Conservation (phyloP, 2,329 filamentous ascomycete genomes). For the Neopestalotiopsis sp. region DNA sequence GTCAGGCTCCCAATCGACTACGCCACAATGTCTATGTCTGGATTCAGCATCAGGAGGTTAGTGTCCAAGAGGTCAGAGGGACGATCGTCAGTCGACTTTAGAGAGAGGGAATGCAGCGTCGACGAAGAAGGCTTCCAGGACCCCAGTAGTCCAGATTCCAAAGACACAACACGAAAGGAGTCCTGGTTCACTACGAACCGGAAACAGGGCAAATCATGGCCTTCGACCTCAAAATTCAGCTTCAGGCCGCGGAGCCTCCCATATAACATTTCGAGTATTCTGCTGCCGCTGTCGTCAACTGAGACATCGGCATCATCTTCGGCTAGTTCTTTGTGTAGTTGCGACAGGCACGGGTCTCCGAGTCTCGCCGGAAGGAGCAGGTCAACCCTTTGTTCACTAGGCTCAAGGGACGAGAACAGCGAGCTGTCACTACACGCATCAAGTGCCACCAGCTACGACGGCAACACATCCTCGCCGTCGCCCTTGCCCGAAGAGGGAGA, state of each 20-base stretch:
- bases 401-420: constrained; percentile 31
- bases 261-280: constrained; percentile 42
- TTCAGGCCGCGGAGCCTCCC: constrained; percentile 42
- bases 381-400: constrained; percentile 40
- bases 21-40: constrained; percentile 45
- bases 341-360: constrained; percentile 39
- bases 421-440: constrained; percentile 31
- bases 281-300: constrained; percentile 41
- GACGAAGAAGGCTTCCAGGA: constrained; percentile 20
- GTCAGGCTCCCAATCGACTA: constrained; percentile 19
- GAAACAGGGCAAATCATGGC: constrained; percentile 35
- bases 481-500: constrained; percentile 25
- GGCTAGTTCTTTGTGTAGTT: constrained; percentile 51
- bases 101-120: constrained; percentile 25
- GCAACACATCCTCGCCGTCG: constrained; percentile 33
- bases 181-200: constrained; percentile 32
- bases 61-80: constrained; percentile 39
- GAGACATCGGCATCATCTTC: constrained; percentile 47
- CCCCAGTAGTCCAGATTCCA: constrained; percentile 9
- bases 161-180: constrained; percentile 26
- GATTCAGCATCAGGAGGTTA: constrained; percentile 49
- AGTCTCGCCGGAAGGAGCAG: constrained; percentile 35
- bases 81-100: constrained; percentile 27
- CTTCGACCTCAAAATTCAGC: constrained; percentile 43
- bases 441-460: constrained; percentile 27